These are phyloP conservation scores for Sclerotinia borealis DNA, from an alignment of 2,329 filamentous ascomycete species.

Conservation along the genomic window DNA sequence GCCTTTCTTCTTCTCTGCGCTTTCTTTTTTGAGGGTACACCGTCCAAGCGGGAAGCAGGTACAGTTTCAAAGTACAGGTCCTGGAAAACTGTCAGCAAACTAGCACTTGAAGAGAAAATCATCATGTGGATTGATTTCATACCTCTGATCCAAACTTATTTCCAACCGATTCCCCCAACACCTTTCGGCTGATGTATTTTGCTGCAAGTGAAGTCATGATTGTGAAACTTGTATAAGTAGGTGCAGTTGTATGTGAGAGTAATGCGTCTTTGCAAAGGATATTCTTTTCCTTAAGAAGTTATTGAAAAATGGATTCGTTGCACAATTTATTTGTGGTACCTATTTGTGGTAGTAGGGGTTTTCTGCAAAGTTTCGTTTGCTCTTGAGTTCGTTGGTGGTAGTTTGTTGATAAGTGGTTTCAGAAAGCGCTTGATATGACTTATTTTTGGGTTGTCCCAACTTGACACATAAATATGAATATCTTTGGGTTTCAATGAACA, in stretches of 20 bases:
- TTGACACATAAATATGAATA: neutral
- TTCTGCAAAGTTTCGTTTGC: neutral
- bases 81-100: constrained; percentile 39
- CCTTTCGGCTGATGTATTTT: constrained; percentile 50
- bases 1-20: constrained; percentile 81
- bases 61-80: constrained; percentile 88
- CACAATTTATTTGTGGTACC: too few relatives aligned
- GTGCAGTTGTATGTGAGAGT: neutral
- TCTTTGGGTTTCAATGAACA: constrained; percentile 10
- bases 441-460: constrained; percentile 9
- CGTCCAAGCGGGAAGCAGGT: constrained; percentile 62
- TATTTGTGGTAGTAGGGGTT: neutral
- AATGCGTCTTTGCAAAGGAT: neutral
- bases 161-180: constrained; percentile 49
- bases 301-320: neutral
- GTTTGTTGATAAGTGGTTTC: constrained; percentile 5
- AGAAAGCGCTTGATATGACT: constrained; percentile 11
- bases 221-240: constrained; percentile 9
- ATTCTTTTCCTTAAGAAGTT: neutral
- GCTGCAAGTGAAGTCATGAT: constrained; percentile 48
- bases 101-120: neutral
- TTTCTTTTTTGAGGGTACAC: constrained; percentile 58
- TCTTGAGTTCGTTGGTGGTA: constrained; percentile 9
- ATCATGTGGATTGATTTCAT: constrained; percentile 22
- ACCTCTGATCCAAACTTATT: constrained; percentile 56